Percentiles rank a stretch among this genome's conserved stretches.
These are phyloP conservation scores for Thalassiosira hispida DNA, from an alignment of 352 stramenopile species.

Conservation along the genomic window DNA sequence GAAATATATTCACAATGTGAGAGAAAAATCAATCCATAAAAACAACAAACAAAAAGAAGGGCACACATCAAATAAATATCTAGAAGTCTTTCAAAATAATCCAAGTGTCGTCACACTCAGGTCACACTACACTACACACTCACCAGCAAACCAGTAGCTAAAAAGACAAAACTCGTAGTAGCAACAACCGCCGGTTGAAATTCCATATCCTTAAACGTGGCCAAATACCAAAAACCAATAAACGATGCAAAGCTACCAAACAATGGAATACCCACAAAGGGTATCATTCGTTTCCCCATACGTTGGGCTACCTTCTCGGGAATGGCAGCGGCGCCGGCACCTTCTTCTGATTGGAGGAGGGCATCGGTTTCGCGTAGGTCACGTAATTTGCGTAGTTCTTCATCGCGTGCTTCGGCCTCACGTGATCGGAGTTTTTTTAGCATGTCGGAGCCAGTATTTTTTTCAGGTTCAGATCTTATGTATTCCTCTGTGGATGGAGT, in stretches of 20 bases:
- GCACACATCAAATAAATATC: background rate
- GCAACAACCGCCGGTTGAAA: constrained; percentile 81
- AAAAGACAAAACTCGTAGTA: constrained; percentile 66
- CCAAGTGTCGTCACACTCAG: background rate
- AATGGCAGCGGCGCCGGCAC: constrained; percentile 66
- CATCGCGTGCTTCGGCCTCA: constrained; percentile 66
- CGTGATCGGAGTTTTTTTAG: constrained; percentile 64
- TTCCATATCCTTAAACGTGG: constrained; percentile 75
- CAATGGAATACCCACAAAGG: constrained; percentile 81
- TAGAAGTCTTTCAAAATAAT: constrained; percentile 1
- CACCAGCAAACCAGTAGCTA: constrained; percentile 70
- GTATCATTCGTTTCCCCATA: constrained; percentile 81
- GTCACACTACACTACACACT: constrained; percentile 19
- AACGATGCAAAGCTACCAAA: constrained; percentile 77
- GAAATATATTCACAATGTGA: no score
- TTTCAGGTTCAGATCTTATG: constrained; percentile 6
- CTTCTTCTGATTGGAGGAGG: constrained; percentile 50
- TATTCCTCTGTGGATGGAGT: background rate
- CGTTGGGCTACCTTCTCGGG: constrained; percentile 79
- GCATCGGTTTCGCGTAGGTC: constrained; percentile 63
- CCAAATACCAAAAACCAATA: constrained; percentile 83
- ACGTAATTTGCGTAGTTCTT: constrained; percentile 65
- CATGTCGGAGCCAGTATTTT: constrained; percentile 54
- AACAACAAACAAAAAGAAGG: constrained; percentile 15
- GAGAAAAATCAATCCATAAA: background rate